Evolutionary conservation across 306 rosid species (phyloP).

Genomic region (Pterocarpus santalinus): DNA sequence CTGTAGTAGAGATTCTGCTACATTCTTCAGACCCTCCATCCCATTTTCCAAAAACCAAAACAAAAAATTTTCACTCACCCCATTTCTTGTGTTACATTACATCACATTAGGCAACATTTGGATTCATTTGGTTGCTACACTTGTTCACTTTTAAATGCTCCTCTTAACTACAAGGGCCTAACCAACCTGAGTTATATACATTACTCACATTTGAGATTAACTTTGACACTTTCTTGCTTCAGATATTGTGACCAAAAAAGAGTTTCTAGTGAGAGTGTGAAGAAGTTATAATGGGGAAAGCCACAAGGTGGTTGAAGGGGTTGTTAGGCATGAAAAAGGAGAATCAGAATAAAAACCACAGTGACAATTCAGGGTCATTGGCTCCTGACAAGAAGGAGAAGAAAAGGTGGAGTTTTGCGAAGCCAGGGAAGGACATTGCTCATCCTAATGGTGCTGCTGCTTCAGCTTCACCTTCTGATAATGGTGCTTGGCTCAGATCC

Average conservation of each 20-base stretch:
- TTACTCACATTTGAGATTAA: not conserved
- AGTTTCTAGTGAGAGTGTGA: conserved; percentile 2
- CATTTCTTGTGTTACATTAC: conserved; percentile 16
- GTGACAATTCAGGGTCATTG: conserved; percentile 49
- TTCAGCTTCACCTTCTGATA: conserved; percentile 39
- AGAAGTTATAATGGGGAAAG: conserved; percentile 61
- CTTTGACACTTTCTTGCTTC: conserved; percentile 35
- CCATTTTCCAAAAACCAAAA: conserved; percentile 18
- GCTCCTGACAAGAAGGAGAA: conserved; percentile 62
- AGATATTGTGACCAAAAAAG: conserved; percentile 37
- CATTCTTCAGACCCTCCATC: conserved; percentile 51
- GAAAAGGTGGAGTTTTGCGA: conserved; percentile 90
- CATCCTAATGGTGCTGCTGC: conserved; percentile 22
- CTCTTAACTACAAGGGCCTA: too few relatives aligned
- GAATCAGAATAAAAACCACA: conserved; percentile 62
- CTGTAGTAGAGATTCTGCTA: conserved; percentile 60
- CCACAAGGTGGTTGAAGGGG: conserved; percentile 89
- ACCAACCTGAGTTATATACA: not conserved
- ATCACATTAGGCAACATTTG: conserved; percentile 30
- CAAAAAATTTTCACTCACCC: not conserved
- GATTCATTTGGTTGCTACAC: conserved; percentile 38
- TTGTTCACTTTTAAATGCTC: conserved; percentile 36
- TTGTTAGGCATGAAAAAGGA: conserved; percentile 88
- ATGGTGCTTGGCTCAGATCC: conserved; percentile 73
- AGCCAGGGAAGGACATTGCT: conserved; percentile 59